These are phyloP conservation scores for Talaromyces marneffei DNA, from an alignment of 2,329 filamentous ascomycete genomes.

Conservation along the genomic window DNA sequence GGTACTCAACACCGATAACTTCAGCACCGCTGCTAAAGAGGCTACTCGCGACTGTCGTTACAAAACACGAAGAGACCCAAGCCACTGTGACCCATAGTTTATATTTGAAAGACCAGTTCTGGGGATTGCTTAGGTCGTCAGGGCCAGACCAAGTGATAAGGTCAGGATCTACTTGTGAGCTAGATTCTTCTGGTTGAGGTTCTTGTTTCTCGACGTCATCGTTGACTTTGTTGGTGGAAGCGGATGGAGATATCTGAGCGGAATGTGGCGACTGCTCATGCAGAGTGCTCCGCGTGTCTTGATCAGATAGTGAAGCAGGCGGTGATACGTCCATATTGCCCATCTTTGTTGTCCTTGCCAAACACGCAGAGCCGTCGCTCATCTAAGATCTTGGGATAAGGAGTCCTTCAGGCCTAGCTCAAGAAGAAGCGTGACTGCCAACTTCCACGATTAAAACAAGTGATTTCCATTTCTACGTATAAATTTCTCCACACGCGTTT, in stretches of 20 bases:
- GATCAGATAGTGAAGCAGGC: background rate
- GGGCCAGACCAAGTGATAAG: slow-evolving; percentile 29
- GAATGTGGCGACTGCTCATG: background rate
- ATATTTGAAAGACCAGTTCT: slow-evolving; percentile 60
- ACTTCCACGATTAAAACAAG: background rate
- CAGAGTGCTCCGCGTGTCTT: background rate
- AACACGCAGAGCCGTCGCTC: background rate
- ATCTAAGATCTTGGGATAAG: background rate
- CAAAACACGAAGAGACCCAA: slow-evolving; percentile 2
- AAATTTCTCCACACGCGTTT: background rate
- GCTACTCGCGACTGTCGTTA: slow-evolving; percentile 51
- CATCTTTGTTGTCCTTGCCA: background rate
- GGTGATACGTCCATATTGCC: background rate
- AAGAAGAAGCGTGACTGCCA: background rate
- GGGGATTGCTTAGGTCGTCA: slow-evolving; percentile 38
- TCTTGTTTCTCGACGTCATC: background rate
- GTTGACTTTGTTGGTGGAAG: background rate
- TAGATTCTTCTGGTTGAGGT: slow-evolving; percentile 54
- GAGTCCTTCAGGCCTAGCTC: background rate
- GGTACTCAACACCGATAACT: slow-evolving; percentile 56
- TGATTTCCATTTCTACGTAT: background rate
- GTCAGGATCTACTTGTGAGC: background rate
- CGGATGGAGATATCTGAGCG: background rate
- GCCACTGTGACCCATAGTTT: slow-evolving; percentile 39
- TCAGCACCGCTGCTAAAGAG: slow-evolving; percentile 58